Conservation (phyloP, 257 asterid species). For the Jacaranda mimosifolia region DNA sequence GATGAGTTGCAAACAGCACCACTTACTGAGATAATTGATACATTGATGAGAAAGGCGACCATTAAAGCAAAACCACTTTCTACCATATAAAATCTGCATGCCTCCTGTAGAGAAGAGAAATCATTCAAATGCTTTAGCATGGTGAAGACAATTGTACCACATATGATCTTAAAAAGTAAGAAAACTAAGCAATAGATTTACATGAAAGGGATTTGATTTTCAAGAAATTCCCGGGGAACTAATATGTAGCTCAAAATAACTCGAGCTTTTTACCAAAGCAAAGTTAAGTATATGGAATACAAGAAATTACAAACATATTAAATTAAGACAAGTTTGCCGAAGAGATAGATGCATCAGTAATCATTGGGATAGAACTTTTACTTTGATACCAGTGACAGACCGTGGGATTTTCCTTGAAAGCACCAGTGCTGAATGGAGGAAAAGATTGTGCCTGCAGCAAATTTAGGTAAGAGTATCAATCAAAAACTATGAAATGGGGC, state of each 20-base stretch:
- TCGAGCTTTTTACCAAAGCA: background rate
- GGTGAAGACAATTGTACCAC: background rate
- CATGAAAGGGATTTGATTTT: background rate
- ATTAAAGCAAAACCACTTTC: slow-evolving; percentile 89
- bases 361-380: slow-evolving; percentile 41
- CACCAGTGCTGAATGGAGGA: slow-evolving; percentile 96
- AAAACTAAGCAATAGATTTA: background rate
- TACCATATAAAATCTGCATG: slow-evolving; percentile 84
- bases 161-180: background rate
- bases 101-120: slow-evolving; percentile 67
- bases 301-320: no score
- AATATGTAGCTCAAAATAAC: background rate
- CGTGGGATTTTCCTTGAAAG: slow-evolving; percentile 95
- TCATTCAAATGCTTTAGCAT: slow-evolving; percentile 21
- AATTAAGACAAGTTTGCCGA: no score
- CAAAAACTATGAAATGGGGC: background rate
- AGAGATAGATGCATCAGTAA: background rate
- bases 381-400: slow-evolving; percentile 77
- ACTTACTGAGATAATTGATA: slow-evolving; percentile 91
- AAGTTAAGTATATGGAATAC: no score
- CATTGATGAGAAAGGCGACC: slow-evolving; percentile 90
- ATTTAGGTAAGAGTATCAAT: slow-evolving; percentile 21
- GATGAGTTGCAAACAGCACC: slow-evolving; percentile 91
- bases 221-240: background rate
- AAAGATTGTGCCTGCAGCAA: slow-evolving; percentile 87